phyloP scores from a whole-genome alignment of 768 basidiomycete genomes.

The Mycena crocata region DNA sequence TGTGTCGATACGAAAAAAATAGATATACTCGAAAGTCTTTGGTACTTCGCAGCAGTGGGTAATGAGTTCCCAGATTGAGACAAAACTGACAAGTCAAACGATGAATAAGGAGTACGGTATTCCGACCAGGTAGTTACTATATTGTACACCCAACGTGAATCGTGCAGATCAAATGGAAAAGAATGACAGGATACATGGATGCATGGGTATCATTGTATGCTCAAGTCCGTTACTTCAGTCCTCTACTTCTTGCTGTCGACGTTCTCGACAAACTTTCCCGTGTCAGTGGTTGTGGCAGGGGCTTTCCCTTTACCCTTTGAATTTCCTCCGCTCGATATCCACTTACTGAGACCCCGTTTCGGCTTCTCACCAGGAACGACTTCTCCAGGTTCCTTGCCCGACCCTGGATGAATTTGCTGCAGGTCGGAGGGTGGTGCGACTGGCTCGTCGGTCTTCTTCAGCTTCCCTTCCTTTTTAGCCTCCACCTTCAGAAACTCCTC shows the following conservation, averaged over 20 bases:
- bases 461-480: conserved; percentile 45
- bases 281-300: not conserved
- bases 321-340: conserved; percentile 12
- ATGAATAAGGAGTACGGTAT: too few relatives aligned
- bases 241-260: conserved; percentile 16
- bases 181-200: not conserved
- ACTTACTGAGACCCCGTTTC: conserved; percentile 28
- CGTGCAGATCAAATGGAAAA: too few relatives aligned
- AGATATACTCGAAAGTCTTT: too few relatives aligned
- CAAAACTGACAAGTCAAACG: too few relatives aligned
- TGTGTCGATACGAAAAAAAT: too few relatives aligned
- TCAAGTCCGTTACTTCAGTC: not conserved
- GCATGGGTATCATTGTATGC: not conserved
- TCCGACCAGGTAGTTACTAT: too few relatives aligned
- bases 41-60: too few relatives aligned
- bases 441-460: conserved; percentile 32
- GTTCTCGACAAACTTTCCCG: conserved; percentile 29
- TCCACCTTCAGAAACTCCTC: conserved; percentile 73
- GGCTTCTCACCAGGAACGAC: conserved; percentile 38
- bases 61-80: too few relatives aligned
- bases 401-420: conserved; percentile 65
- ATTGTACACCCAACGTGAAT: too few relatives aligned
- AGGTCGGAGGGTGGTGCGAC: conserved; percentile 44
- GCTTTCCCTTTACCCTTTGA: conserved; percentile 22
- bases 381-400: conserved; percentile 57